Evolutionary conservation across 2,329 filamentous ascomycete genomes (phyloP).

Genomic region (Alternaria rosae): DNA sequence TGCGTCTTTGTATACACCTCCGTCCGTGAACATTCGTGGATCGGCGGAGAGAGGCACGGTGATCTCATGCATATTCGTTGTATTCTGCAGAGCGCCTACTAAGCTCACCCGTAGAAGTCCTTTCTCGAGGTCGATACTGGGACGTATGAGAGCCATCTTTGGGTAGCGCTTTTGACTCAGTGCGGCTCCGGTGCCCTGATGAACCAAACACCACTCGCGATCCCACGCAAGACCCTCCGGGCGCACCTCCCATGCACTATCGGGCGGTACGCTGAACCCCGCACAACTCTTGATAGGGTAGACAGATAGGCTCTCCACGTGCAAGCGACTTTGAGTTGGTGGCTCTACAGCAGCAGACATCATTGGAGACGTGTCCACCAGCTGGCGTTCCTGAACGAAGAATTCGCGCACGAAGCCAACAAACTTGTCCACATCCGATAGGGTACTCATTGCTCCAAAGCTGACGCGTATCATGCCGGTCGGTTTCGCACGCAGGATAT

Average conservation of each 20-base stretch:
- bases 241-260: conserved; percentile 75
- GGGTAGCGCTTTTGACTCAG: conserved; percentile 90
- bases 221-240: conserved; percentile 91
- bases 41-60: conserved; percentile 71
- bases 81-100: conserved; percentile 46
- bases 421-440: conserved; percentile 75
- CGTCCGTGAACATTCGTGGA: conserved; percentile 62
- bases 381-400: conserved; percentile 47
- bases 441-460: conserved; percentile 87
- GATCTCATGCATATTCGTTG: conserved; percentile 46
- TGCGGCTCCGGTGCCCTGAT: conserved; percentile 82
- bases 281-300: conserved; percentile 97
- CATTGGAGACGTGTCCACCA: conserved; percentile 26
- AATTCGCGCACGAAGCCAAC: conserved; percentile 69
- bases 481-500: conserved; percentile 83
- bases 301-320: conserved; percentile 63
- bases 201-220: conserved; percentile 93
- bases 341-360: conserved; percentile 28
- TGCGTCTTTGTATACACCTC: conserved; percentile 50
- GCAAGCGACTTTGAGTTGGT: conserved; percentile 43
- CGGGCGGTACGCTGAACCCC: conserved; percentile 73
- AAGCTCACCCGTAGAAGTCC: conserved; percentile 71
- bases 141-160: conserved; percentile 83
- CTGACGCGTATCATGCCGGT: conserved; percentile 88
- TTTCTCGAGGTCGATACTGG: conserved; percentile 72